Percentiles rank a stretch among this genome's conserved stretches.
phyloP scores from a whole-genome alignment of 352 stramenopile genomes.

The Phytopythium montanum region DNA sequence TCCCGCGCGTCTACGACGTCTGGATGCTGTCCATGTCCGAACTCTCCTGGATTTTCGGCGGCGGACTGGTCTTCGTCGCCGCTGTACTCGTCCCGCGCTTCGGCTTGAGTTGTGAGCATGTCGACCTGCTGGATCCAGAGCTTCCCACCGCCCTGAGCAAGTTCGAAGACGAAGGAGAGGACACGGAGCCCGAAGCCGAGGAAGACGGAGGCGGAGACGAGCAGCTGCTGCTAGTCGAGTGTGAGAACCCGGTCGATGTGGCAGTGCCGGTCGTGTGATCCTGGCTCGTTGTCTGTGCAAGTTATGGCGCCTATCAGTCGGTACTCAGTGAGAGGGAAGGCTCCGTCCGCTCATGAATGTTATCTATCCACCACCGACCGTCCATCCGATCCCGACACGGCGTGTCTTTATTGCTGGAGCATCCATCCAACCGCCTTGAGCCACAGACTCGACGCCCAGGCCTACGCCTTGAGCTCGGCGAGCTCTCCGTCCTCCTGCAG shows the following conservation, averaged over 20 bases:
- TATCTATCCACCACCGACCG: no score
- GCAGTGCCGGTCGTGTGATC: not conserved
- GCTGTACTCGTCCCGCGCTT: conserved; percentile 11
- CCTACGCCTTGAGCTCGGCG: conserved; percentile 71
- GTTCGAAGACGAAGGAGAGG: not conserved
- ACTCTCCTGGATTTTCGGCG: conserved; percentile 28
- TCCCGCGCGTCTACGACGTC: conserved; percentile 31
- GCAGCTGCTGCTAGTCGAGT: not conserved
- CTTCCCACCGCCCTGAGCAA: not conserved
- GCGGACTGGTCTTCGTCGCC: conserved; percentile 10
- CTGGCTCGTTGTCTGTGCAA: not conserved
- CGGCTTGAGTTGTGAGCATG: conserved; percentile 3
- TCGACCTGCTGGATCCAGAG: not conserved
- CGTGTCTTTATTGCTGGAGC: not conserved
- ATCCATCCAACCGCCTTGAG: not conserved
- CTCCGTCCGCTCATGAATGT: no score
- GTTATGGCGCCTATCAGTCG: not conserved
- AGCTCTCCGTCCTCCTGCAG: conserved; percentile 89
- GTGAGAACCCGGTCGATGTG: not conserved
- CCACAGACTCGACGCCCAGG: not conserved
- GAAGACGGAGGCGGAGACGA: not conserved
- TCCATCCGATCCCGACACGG: not conserved
- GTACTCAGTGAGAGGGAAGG: no score
- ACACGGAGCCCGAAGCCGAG: not conserved
- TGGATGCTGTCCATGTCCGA: conserved; percentile 23